phyloP scores from a whole-genome alignment of 805 yeast species.

The Metschnikowia noctiluminum region DNA sequence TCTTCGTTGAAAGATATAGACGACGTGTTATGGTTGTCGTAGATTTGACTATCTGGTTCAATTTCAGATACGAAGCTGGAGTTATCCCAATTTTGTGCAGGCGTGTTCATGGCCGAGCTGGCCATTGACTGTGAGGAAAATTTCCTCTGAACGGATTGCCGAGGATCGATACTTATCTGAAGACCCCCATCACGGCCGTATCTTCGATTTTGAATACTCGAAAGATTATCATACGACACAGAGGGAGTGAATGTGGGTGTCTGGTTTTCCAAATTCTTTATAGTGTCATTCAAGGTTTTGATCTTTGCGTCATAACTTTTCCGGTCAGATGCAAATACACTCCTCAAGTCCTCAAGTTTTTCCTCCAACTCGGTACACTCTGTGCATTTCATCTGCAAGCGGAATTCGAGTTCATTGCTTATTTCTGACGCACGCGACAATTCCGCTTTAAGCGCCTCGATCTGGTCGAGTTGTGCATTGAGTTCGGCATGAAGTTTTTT shows the following conservation, averaged over 20 bases:
- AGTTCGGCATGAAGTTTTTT: slow-evolving; percentile 20
- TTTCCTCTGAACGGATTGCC: slow-evolving; percentile 6
- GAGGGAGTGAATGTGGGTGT: slow-evolving; percentile 8
- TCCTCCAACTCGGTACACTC: slow-evolving; percentile 26
- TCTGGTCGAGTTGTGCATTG: slow-evolving; percentile 19
- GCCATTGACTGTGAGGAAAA: slow-evolving; percentile 5
- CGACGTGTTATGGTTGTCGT: slow-evolving; percentile 6
- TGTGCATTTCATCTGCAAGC: slow-evolving; percentile 20
- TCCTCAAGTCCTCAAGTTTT: slow-evolving; percentile 30
- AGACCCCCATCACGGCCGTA: slow-evolving; percentile 13
- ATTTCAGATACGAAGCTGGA: slow-evolving; percentile 14
- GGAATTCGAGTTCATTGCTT: slow-evolving; percentile 18
- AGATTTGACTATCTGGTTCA: slow-evolving; percentile 1
- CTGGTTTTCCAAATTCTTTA: slow-evolving; percentile 7
- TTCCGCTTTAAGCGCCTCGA: slow-evolving; percentile 21
- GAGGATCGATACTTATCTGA: slow-evolving; percentile 17
- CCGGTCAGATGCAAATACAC: slow-evolving; percentile 31
- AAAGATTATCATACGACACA: slow-evolving; percentile 9
- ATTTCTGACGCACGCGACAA: slow-evolving; percentile 21
- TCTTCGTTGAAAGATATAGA: slow-evolving; percentile 42
- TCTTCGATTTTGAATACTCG: slow-evolving; percentile 5
- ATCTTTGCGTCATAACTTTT: slow-evolving; percentile 26
- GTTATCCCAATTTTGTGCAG: slow-evolving; percentile 12
- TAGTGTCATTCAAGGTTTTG: slow-evolving; percentile 19
- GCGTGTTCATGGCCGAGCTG: slow-evolving; percentile 5